phyloP scores from a whole-genome alignment of 768 basidiomycete species.

The Paxillus rubicundulus region DNA sequence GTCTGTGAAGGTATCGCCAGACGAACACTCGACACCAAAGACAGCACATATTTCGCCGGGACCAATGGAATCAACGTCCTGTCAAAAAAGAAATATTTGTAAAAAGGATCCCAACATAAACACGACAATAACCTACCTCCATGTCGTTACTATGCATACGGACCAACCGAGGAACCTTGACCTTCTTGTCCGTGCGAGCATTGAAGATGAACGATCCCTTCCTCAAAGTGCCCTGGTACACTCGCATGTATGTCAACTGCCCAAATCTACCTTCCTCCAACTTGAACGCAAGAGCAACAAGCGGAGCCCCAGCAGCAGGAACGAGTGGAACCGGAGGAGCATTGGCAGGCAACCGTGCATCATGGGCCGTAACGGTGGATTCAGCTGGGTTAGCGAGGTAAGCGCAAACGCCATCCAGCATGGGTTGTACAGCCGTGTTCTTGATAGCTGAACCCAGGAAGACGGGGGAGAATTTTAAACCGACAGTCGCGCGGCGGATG shows the following conservation, averaged over 20 bases:
- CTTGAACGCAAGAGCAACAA: constrained; percentile 97
- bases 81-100: background rate
- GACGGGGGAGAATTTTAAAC: constrained; percentile 91
- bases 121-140: constrained; percentile 60
- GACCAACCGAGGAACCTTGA: constrained; percentile 94
- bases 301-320: constrained; percentile 81
- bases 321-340: constrained; percentile 72
- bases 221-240: constrained; percentile 93
- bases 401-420: constrained; percentile 93
- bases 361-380: constrained; percentile 74
- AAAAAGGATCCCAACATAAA: background rate
- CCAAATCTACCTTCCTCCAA: constrained; percentile 97
- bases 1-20: constrained; percentile 97
- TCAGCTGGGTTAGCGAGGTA: constrained; percentile 92
- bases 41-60: constrained; percentile 99
- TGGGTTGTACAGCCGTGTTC: constrained; percentile 92
- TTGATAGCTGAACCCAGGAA: constrained; percentile 97
- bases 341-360: constrained; percentile 62
- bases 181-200: constrained; percentile 91
- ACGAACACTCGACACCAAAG: constrained; percentile 97
- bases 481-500: constrained; percentile 84
- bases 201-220: constrained; percentile 86
- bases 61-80: constrained; percentile 92
- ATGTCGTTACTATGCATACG: constrained; percentile 99
- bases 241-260: constrained; percentile 96